Evolutionary conservation across 768 basidiomycete species (phyloP), one percentile per base, ranked within the genome.

Genomic region (Rhodotorula babjevae): DNA sequence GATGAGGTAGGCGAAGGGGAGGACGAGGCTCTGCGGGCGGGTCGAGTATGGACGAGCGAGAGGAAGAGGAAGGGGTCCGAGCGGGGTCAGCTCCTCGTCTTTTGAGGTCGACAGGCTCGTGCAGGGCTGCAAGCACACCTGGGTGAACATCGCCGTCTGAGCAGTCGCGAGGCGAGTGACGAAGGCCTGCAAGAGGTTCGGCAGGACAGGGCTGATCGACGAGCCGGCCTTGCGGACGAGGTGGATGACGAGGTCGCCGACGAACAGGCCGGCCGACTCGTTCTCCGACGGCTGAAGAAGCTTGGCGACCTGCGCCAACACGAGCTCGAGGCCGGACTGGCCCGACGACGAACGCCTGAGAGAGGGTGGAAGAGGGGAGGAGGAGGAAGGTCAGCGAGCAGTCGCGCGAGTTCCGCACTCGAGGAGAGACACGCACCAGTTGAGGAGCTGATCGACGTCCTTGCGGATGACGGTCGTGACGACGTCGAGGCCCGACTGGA

Each of bases 171-270:
- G 90, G 3, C 94, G 86, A 16, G 82, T 82, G 0, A 92, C 84
- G 86, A 99, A 89, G 2, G 92, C 92, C 67, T 88, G 87, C 57
- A 97, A 83, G 25, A 99, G 85, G 73, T 92, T 88, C 4, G 93
- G 92, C 27, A 98, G 85, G 12, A 93, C 91, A 3, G 93, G 89
- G 0, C 90, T 84, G 29, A 98, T 86, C 3, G 88, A 83, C 21
- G 88, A 87, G 21, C 92, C 92, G 0, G 91, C 90, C 72, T 87
- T 88, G 36, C 95, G 86, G 61, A 99, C 84, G 36, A 98, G 84
- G 77, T 97, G 93, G 75, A 98, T 91, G 79, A 99, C 90, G 56
- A 99, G 84, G 78, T 98, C 95, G 29, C 96, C 96, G 60, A 97
- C 89, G 64, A 90, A 89, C 31, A 98, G 85, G 18, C 94, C 95